phyloP scores from a whole-genome alignment of 2,329 filamentous ascomycete species.

The Phyllosticta ampelicida region DNA sequence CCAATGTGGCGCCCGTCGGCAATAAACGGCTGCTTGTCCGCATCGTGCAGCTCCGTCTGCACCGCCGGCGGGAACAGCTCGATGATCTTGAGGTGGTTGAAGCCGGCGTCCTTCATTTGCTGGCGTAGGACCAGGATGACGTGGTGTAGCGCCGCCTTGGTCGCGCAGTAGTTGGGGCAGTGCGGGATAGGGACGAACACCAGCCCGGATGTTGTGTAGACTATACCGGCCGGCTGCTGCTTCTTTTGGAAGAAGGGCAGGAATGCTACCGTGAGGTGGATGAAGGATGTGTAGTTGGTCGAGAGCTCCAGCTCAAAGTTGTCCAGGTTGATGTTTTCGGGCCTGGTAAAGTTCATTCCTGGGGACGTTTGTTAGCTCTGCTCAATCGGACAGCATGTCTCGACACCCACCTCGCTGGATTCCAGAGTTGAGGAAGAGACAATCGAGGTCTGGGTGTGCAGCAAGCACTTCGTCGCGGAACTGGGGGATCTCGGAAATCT shows the following conservation, averaged over 20 bases:
- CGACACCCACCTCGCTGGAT: conserved; percentile 33
- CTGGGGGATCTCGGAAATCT: conserved; percentile 36
- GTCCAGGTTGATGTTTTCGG: conserved; percentile 36
- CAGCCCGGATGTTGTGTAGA: conserved; percentile 41
- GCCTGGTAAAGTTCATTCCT: conserved; percentile 37
- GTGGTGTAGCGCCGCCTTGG: conserved; percentile 46
- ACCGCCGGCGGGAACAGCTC: conserved; percentile 47
- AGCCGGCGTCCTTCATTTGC: conserved; percentile 35
- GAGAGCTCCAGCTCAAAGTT: conserved; percentile 35
- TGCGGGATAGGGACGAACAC: conserved; percentile 39
- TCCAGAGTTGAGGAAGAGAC: conserved; percentile 44
- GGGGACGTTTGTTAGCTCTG: not conserved
- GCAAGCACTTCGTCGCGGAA: conserved; percentile 33
- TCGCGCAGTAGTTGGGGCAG: conserved; percentile 43
- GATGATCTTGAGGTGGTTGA: conserved; percentile 41
- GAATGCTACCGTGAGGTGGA: conserved; percentile 41
- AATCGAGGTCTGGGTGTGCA: conserved; percentile 41
- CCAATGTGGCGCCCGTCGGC: conserved; percentile 40
- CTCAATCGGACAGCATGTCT: not conserved
- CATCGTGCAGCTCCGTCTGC: conserved; percentile 47
- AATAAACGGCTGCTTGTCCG: conserved; percentile 44
- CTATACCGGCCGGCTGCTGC: conserved; percentile 30
- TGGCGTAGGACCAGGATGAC: conserved; percentile 42
- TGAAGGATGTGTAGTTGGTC: conserved; percentile 42
- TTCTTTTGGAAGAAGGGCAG: conserved; percentile 39